phyloP scores from a whole-genome alignment of 2,329 filamentous ascomycete species.

The Graphilbum sp. region DNA sequence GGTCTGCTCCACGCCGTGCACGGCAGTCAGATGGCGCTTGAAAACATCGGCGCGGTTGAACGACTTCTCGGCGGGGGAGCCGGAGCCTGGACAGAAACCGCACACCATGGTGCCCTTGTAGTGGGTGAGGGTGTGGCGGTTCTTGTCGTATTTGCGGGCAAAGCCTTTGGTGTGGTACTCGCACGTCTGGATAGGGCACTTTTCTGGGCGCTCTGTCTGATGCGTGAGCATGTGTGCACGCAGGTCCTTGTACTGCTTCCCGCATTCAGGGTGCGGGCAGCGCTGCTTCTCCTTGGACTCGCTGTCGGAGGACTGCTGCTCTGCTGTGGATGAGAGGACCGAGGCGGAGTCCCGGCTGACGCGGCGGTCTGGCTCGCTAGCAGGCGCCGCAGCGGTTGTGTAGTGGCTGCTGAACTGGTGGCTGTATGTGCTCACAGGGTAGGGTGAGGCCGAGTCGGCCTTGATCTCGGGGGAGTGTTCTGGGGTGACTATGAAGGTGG shows the following conservation, averaged over 20 bases:
- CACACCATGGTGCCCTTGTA: conserved; percentile 98
- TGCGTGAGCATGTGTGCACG: conserved; percentile 93
- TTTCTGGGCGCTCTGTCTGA: conserved; percentile 78
- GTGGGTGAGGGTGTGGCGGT: conserved; percentile 82
- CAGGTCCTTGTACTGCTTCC: conserved; percentile 75
- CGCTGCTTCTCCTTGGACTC: conserved; percentile 53
- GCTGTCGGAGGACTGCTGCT: conserved; percentile 43
- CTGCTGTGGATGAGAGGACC: conserved; percentile 32
- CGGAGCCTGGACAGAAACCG: conserved; percentile 81
- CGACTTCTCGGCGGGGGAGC: conserved; percentile 79
- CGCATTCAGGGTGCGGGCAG: conserved; percentile 72
- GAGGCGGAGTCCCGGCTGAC: conserved; percentile 54
- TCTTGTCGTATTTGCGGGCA: conserved; percentile 92
- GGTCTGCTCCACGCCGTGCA: conserved; percentile 85
- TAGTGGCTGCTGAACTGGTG: conserved; percentile 23
- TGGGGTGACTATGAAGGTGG: conserved; percentile 41
- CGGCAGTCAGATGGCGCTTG: conserved; percentile 80
- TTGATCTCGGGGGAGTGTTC: conserved; percentile 38
- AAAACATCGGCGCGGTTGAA: conserved; percentile 94
- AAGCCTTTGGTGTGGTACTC: conserved; percentile 90
- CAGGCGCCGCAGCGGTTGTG: conserved; percentile 24
- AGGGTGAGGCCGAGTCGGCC: conserved; percentile 29
- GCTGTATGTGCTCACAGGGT: conserved; percentile 28
- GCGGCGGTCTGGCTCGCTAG: conserved; percentile 33
- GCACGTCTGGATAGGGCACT: conserved; percentile 83